Conservation (phyloP, 2,329 filamentous ascomycete genomes). For the Fusarium musae region DNA sequence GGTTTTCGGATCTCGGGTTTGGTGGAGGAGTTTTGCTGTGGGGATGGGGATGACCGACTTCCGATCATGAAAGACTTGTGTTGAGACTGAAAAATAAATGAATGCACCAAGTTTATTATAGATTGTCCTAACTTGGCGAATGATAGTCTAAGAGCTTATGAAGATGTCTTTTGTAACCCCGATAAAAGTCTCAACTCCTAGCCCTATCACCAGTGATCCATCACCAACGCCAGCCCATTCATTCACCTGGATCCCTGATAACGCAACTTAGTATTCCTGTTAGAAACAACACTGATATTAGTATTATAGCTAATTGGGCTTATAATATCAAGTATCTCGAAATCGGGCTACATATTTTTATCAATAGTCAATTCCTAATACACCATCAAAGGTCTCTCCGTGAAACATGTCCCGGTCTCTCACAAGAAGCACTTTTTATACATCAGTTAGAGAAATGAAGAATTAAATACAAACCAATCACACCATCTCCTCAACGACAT, state of each 20-base stretch:
- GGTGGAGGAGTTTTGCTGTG: background rate
- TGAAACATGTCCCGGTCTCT: background rate
- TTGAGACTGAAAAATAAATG: no score
- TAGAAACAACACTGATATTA: fast-evolving
- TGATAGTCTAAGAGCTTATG: no score
- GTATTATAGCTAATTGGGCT: fast-evolving
- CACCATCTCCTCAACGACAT: background rate
- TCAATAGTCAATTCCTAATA: fast-evolving
- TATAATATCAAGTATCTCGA: fast-evolving
- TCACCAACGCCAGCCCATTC: background rate
- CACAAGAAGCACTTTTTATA: background rate
- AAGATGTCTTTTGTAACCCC: fast-evolving
- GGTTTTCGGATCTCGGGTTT: slow-evolving; percentile 19
- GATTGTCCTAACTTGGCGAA: fast-evolving
- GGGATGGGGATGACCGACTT: background rate
- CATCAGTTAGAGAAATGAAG: fast-evolving
- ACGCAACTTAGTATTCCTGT: no score
- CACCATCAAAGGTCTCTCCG: fast-evolving
- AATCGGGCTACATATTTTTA: fast-evolving
- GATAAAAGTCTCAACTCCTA: background rate
- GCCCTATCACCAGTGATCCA: background rate
- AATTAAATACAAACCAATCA: background rate
- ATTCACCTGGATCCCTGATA: background rate
- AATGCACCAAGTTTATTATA: no score
- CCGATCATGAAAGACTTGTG: background rate